A percentile compares a stretch with the other conserved stretches of the same genome.
These are phyloP conservation scores for Begonia masoniana DNA, from an alignment of 306 rosid genomes.

Conservation along the genomic window DNA sequence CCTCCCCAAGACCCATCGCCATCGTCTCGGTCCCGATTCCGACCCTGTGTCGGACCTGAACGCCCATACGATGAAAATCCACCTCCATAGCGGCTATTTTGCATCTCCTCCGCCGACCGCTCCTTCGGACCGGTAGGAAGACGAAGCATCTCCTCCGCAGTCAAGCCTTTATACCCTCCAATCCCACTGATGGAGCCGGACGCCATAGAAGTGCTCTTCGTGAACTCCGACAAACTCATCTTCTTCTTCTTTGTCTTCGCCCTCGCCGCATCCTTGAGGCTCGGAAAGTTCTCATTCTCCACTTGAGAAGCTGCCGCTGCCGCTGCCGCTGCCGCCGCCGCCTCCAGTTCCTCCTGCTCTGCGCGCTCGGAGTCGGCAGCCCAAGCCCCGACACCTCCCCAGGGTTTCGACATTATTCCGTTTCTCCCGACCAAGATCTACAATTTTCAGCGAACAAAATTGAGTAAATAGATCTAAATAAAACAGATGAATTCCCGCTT, in stretches of 20 bases:
- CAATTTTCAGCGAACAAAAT: conserved; percentile 1
- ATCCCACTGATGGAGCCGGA: conserved; percentile 1
- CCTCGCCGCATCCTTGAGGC: conserved; percentile 56
- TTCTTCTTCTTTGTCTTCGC: conserved; percentile 72
- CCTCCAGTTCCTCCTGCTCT: conserved; percentile 71
- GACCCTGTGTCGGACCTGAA: conserved; percentile 19
- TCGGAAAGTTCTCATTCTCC: conserved; percentile 51
- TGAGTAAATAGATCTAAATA: not conserved
- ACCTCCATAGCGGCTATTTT: conserved; percentile 42
- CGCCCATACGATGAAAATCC: conserved; percentile 58
- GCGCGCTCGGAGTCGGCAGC: conserved; percentile 92
- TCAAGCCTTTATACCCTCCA: conserved; percentile 21
- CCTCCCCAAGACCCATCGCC: conserved; percentile 65
- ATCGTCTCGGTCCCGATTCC: conserved; percentile 31
- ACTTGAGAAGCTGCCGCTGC: conserved; percentile 13
- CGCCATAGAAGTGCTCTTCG: conserved; percentile 1
- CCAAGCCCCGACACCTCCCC: conserved; percentile 85
- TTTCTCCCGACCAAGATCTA: conserved; percentile 29
- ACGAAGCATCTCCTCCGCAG: conserved; percentile 63
- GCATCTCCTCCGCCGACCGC: conserved; percentile 71
- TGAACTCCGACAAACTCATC: conserved; percentile 31
- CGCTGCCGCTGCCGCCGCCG: conserved; percentile 17
- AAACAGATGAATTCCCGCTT: not conserved
- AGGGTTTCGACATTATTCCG: conserved; percentile 54
- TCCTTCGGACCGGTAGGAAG: conserved; percentile 88